Evolutionary conservation across 177 flowering plant genomes (phyloP).

Genomic region (Vitis hybrid): DNA sequence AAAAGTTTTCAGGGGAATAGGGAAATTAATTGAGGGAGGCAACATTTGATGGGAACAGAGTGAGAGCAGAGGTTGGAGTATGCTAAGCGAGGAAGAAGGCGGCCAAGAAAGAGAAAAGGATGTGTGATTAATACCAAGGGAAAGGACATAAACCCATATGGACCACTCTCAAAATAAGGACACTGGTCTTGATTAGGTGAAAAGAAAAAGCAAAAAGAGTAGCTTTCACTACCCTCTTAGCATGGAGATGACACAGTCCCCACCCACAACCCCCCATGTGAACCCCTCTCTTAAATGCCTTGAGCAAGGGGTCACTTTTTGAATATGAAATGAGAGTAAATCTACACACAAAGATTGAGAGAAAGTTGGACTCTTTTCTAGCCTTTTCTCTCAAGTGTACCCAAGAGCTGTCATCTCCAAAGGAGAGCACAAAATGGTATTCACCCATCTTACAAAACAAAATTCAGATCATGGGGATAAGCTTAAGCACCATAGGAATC

Average conservation of each 20-base stretch:
- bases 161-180: constrained; percentile 13
- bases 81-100: neutral
- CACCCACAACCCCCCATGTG: constrained; percentile 42
- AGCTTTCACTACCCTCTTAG: constrained; percentile 15
- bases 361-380: constrained; percentile 10
- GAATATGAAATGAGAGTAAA: constrained; percentile 25
- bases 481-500: too few species aligned
- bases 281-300: constrained; percentile 33
- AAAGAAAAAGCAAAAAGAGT: constrained; percentile 18
- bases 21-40: neutral
- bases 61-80: too few species aligned
- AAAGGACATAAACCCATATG: neutral
- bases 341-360: constrained; percentile 14
- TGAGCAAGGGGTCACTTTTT: constrained; percentile 24
- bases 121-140: neutral
- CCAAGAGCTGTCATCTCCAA: constrained; percentile 23
- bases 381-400: constrained; percentile 10
- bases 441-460: neutral
- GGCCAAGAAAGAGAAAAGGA: neutral
- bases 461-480: constrained; percentile 8
- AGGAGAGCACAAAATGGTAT: neutral
- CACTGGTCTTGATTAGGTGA: constrained; percentile 10
- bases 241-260: constrained; percentile 19
- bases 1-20: neutral
- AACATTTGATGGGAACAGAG: neutral